Evolutionary conservation across 768 basidiomycete species (phyloP).

Genomic region (Ephemerocybe angulata): DNA sequence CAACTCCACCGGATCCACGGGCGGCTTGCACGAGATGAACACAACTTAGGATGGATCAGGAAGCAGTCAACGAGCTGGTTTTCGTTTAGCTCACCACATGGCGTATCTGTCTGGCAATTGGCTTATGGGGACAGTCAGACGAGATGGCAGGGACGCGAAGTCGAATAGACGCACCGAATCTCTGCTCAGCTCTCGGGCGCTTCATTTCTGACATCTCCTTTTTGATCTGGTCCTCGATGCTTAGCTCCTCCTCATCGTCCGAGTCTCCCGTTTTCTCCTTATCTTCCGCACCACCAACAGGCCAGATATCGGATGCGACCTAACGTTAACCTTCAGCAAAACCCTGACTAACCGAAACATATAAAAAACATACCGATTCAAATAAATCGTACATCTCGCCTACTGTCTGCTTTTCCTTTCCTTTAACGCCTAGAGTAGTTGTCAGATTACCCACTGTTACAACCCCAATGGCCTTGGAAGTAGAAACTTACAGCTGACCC

Average conservation of each 20-base stretch:
- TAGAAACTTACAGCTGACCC: slow-evolving; percentile 64
- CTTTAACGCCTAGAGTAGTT: slow-evolving; percentile 52
- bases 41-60: slow-evolving; percentile 45
- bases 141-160: not conserved
- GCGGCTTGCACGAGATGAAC: slow-evolving; percentile 76
- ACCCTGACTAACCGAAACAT: not conserved
- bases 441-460: slow-evolving; percentile 1
- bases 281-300: slow-evolving; percentile 29
- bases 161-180: slow-evolving; percentile 49
- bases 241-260: slow-evolving; percentile 34
- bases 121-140: slow-evolving; percentile 35
- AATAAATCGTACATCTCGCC: slow-evolving; percentile 79
- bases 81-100: slow-evolving; percentile 53
- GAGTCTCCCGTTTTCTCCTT: slow-evolving; percentile 32
- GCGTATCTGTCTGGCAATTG: slow-evolving; percentile 76
- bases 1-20: slow-evolving; percentile 72
- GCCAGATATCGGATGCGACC: slow-evolving; percentile 75
- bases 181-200: slow-evolving; percentile 54
- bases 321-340: slow-evolving; percentile 24
- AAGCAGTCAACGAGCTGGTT: not conserved
- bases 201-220: slow-evolving; percentile 72
- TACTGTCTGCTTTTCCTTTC: slow-evolving; percentile 75
- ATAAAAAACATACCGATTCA: slow-evolving; percentile 52
- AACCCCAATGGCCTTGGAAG: not conserved
- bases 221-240: slow-evolving; percentile 68